These are phyloP conservation scores for Mortierella sp. DNA, from an alignment of 371 early-diverging fungal genomes.

Conservation along the genomic window DNA sequence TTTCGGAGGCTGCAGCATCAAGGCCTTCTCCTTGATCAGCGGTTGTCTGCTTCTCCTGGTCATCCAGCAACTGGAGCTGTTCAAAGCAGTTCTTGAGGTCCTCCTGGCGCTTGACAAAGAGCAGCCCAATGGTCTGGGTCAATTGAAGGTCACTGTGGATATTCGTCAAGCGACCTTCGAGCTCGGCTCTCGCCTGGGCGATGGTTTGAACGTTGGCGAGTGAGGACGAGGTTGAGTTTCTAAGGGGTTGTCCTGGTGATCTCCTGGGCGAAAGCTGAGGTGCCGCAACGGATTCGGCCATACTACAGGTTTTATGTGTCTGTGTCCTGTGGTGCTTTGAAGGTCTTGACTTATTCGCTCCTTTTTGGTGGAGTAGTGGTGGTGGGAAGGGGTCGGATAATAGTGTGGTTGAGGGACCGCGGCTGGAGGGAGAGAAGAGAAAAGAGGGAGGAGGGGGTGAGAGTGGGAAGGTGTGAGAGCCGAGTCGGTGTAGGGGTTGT, in stretches of 20 bases:
- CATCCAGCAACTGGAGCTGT: slow-evolving; percentile 37
- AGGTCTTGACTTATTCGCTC: not conserved
- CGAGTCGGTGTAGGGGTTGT: not conserved
- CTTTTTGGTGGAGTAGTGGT: not conserved
- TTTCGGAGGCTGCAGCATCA: slow-evolving; percentile 12
- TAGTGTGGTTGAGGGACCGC: not conserved
- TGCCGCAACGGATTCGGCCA: slow-evolving; percentile 39
- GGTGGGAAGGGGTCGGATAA: not conserved
- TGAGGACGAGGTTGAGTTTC: slow-evolving; percentile 8
- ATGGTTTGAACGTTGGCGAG: slow-evolving; percentile 36
- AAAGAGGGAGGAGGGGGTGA: not conserved
- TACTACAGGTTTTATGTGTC: slow-evolving; percentile 5
- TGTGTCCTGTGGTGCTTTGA: not conserved
- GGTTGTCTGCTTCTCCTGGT: slow-evolving; percentile 16
- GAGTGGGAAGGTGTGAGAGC: not conserved
- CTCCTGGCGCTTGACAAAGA: slow-evolving; percentile 55
- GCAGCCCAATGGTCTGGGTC: slow-evolving; percentile 50
- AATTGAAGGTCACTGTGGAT: slow-evolving; percentile 52
- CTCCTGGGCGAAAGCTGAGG: slow-evolving; percentile 18
- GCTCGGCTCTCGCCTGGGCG: slow-evolving; percentile 44
- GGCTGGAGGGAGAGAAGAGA: not conserved
- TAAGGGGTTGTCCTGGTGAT: slow-evolving; percentile 13
- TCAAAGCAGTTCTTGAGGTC: slow-evolving; percentile 49
- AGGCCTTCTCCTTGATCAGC: slow-evolving; percentile 8
- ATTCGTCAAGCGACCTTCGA: slow-evolving; percentile 39